Base-by-base conservation (phyloP, 352 stramenopile species). In the Aphanomyces astaci region DNA sequence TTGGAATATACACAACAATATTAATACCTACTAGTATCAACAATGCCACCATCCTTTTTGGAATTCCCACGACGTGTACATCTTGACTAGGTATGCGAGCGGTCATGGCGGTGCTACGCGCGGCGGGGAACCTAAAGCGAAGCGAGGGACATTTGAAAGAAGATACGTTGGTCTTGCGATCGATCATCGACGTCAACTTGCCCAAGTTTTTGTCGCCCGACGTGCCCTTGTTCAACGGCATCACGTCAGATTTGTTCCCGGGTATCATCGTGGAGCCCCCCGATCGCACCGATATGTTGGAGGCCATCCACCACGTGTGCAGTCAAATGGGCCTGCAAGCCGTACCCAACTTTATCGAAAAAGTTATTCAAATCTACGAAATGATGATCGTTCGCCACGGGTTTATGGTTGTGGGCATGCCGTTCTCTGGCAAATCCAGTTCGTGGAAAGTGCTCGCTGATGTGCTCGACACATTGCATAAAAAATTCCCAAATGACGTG, bases 361-460 rank as follows among this genome's bases (percentile, higher is more conserved):
- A 98, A 55, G 88, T 97, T 11, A 94, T 98, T 57, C 90, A 98
- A 69, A 94, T 98, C 36, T 98, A 98, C 74, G 93, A 98, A 66
- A 98, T 98, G 91, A 96, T 98, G 81, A 92, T 98, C 54, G 94
- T 98, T 32, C 87, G 94, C 0, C 94, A 98, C 73, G 94, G 94
- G 4, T 97, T 98, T 64, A 98, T 98, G 92, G 82, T 98, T 49
- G 94, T 98, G 7, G 94, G 93, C 9, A 94, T 98, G 82, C 91
- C 94, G 5, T 96, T 96, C 48, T 96, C 90, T 0, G 94, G 94
- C 11, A 98, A 98, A 76, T 98, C 92, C 2, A 89, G 81, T 51
- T 94, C 88, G 13, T 92, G 86, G 78, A 79, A 95, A 52, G 88
- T 96, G 25, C 78, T 98, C 4, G 93, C 88, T 11, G 88, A 96